Base-by-base conservation (phyloP, 805 yeast genomes). In the Kodamaea jinghongensis region DNA sequence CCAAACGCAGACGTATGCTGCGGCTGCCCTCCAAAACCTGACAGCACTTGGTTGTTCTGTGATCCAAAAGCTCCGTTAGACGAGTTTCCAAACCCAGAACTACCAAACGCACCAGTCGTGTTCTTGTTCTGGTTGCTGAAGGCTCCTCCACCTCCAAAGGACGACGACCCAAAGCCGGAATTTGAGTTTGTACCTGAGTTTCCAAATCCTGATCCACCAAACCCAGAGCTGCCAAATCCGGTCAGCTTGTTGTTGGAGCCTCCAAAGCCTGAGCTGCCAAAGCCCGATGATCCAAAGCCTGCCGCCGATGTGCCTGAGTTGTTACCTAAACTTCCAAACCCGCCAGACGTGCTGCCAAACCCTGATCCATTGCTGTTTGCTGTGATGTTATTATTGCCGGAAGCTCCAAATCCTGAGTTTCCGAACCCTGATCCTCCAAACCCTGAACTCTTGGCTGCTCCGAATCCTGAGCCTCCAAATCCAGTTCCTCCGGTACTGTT, bases 351-450 rank as follows among this genome's bases (percentile, higher is more conserved):
- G 50, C 41, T 15, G 7, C 55, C 55, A 45, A 53, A 51, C 14
- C 48, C 33, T 23, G n/a, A 28, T 25, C 31, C 31, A 26, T 12
- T 25, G 17, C 13, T 27, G 25, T 36, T 29, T 25, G 17, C 31
- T 7, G 4, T 25, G 17, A 6, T 27, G 25, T 36, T 29, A 23
- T 10, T 17, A 28, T 28, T 34, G 28, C 36, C 36, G 17, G 44
- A 3, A 13, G 16, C 26, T 29, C 42, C 47, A 27, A 28, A 30
- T 28, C 36, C 20, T 12, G 34, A 16, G 42, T 42, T 28, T 9
- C 54, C 54, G 31, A 50, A 49, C 3, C 52, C 39, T 6, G 53
- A 39, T 8, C 54, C 34, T 4, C 59, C 61, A 43, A 52, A 53
- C 3, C 52, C 48, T 6, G 60, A n/a, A n/a, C n/a, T n/a, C n/a